Base-by-base conservation (phyloP, 352 stramenopile genomes). In the Globisporangium polare region DNA sequence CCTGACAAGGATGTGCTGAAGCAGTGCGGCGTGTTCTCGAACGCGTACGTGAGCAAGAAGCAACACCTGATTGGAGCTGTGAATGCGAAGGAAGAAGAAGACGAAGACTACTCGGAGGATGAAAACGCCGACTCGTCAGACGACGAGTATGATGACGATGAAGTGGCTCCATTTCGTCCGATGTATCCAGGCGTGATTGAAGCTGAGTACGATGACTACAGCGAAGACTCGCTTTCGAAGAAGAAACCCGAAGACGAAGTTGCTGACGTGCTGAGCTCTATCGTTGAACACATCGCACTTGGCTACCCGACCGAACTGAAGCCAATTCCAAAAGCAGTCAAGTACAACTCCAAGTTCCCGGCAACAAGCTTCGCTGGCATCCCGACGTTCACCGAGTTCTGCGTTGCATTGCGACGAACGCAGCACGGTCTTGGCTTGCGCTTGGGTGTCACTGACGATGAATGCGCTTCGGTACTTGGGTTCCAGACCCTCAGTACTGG, bases 1-100 rank as follows among this genome's bases (percentile, higher is more conserved):
- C 88, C 88, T 1, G 86, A 93, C 60, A 87, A 83, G 60, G 78
- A 92, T 63, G 88, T 95, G 29, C 62, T 96, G 13, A 95, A 95
- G 60, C 86, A 95, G 63, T 96, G 88, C 53, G 88, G 88, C 41
- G 83, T 86, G 22, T 88, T 77, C 54, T 88, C 88, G 5, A 90
- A 90, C 52, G 86, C 88, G 4, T 96, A 80, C 31, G 83, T 91
- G 4, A 87, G 77, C 62, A 84, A 80, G 41, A 90, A 85, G 26
- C 80, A 95, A 54, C 77, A 88, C 27, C 49, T 92, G 41, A 50
- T 68, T 12, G 56, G 66, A 9, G 56, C 65, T n/a, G 64, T 69
- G 2, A 90, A 60, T 17, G 47, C 50, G 3, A 72, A 91, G 45
- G 74, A 88, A 4, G 78, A 90, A 18, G 76, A 86, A 26, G 78